Base-by-base conservation (phyloP, 345 rosid genomes). In the Geranium brycei region DNA sequence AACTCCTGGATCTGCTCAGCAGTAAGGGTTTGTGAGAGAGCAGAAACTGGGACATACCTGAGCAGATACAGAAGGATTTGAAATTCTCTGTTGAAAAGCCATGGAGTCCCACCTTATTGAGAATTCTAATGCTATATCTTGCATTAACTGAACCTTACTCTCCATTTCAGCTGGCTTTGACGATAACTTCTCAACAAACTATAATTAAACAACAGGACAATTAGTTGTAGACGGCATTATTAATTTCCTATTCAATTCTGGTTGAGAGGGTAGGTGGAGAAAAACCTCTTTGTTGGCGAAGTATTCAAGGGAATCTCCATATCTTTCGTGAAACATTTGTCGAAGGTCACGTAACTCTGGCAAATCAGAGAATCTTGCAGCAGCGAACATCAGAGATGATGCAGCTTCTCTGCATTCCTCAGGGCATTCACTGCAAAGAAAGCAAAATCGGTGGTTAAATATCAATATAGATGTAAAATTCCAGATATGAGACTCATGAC, bases 311-410 rank as follows among this genome's bases (percentile, higher is more conserved):
- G 96, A 80, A 84, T 71, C 80, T 65, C 77, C 84, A 17, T 90
- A 93, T 82, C 82, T 90, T 73, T 93, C 91, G 7, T 79, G 82
- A 76, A 93, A 90, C 58, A 77, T 75, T 51, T 88, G 82, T 83
- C 99, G 88, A 47, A 93, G 85, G 31, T 90, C 96, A 19, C 91
- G 92, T 62, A 93, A 62, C 80, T 93, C 96, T 0, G 95, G 99
- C 71, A 93, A 69, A 77, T 88, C 97, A 56, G 97, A 88, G 78
- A 86, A 87, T 75, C 96, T 87, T 60, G 99, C 90, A 64, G 97
- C 96, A 63, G 97, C 97, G 79, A 78, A 81, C 92, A 91, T 95
- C 61, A 95, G 67, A 59, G 95, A 95, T 14, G 97, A 76, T 17
- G 84, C 85, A 60, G 89, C 85, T 73, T 88, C 88, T 77, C 85